Evolutionary conservation across 352 stramenopile species (phyloP).

Genomic region (Aphanomyces cochlioides): DNA sequence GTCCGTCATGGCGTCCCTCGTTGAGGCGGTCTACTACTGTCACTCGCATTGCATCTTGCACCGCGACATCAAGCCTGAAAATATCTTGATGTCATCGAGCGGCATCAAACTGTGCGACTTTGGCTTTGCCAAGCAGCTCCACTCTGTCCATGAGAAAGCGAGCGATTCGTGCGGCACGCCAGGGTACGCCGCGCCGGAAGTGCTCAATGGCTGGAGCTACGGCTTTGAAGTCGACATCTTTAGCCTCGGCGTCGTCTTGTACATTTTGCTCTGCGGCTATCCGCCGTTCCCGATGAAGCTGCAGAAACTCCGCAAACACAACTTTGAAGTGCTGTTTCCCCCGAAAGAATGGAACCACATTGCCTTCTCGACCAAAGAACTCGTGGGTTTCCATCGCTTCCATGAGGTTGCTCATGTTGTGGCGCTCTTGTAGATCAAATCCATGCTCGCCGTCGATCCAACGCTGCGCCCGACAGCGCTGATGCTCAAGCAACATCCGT

Average conservation of each 20-base stretch:
- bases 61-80: constrained; percentile 83
- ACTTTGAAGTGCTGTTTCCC: constrained; percentile 77
- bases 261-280: constrained; percentile 87
- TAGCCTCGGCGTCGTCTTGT: constrained; percentile 84
- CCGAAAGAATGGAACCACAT: constrained; percentile 75
- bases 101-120: constrained; percentile 84
- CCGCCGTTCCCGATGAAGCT: constrained; percentile 87
- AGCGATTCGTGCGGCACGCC: constrained; percentile 78
- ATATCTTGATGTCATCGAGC: constrained; percentile 59
- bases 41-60: constrained; percentile 86
- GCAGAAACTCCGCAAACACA: constrained; percentile 70
- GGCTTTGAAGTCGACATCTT: constrained; percentile 77
- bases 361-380: constrained; percentile 57
- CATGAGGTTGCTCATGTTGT: not conserved
- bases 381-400: constrained; percentile 34
- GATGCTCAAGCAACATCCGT: constrained; percentile 55
- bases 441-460: constrained; percentile 76
- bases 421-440: constrained; percentile 42
- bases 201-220: constrained; percentile 78
- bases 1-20: constrained; percentile 61
- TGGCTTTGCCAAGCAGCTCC: constrained; percentile 74
- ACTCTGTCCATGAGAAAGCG: constrained; percentile 56
- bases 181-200: constrained; percentile 79
- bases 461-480: constrained; percentile 53
- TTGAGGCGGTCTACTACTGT: constrained; percentile 90